A percentile compares a stretch with the other conserved stretches of the same genome.
Conservation (phyloP, 2,329 filamentous ascomycete species). For the Trichophyton simii region DNA sequence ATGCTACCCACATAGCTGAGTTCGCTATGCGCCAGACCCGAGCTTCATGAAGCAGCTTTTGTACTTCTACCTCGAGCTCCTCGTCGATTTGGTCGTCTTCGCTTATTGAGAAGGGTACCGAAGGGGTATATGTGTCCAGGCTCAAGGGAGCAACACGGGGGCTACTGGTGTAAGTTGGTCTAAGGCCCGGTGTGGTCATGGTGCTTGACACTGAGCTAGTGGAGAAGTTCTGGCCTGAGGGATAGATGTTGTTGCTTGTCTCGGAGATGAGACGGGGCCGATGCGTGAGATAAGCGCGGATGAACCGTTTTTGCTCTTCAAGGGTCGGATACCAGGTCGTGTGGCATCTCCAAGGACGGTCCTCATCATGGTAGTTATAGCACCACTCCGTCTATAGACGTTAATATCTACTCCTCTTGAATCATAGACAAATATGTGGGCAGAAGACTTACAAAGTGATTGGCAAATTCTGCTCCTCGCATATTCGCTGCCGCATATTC, state of each 20-base stretch:
- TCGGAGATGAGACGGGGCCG: slow-evolving; percentile 41
- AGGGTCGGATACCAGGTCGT: slow-evolving; percentile 58
- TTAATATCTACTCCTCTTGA: background rate
- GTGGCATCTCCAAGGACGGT: slow-evolving; percentile 54
- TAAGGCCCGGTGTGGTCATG: slow-evolving; percentile 5
- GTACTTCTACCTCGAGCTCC: slow-evolving; percentile 53
- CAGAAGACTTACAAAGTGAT: slow-evolving; percentile 61
- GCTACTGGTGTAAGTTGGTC: slow-evolving; percentile 20
- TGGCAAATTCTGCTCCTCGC: slow-evolving; percentile 81
- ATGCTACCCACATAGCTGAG: slow-evolving; percentile 82
- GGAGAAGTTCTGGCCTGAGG: slow-evolving; percentile 39
- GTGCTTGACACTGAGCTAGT: slow-evolving; percentile 28
- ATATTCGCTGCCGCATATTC: slow-evolving; percentile 89
- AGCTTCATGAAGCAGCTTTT: slow-evolving; percentile 63
- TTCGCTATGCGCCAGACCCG: slow-evolving; percentile 78
- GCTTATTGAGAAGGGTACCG: slow-evolving; percentile 21
- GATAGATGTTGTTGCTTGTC: background rate
- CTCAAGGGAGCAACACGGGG: slow-evolving; percentile 52
- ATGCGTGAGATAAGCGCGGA: slow-evolving; percentile 78
- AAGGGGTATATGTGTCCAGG: slow-evolving; percentile 58
- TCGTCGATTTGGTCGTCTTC: slow-evolving; percentile 55
- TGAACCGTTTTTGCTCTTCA: slow-evolving; percentile 73
- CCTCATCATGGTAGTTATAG: slow-evolving; percentile 83
- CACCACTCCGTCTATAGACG: slow-evolving; percentile 65
- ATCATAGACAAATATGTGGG: background rate